Conservation (phyloP, 768 basidiomycete genomes). For the Suillus spraguei region DNA sequence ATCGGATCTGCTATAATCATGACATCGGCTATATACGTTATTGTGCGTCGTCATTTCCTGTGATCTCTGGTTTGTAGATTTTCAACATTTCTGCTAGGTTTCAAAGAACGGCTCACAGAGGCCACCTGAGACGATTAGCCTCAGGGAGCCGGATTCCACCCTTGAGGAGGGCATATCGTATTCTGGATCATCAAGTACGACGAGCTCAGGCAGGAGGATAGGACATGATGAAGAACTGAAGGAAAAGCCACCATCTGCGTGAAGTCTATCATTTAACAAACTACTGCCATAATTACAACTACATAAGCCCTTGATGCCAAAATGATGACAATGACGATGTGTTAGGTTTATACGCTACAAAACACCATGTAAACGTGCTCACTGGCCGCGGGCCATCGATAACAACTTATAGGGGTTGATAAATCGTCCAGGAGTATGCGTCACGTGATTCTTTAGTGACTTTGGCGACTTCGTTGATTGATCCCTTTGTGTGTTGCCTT, state of each 20-base stretch:
- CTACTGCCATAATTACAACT: neutral
- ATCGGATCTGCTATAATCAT: conserved; percentile 65
- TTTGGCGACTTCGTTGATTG: neutral
- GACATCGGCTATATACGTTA: conserved; percentile 6
- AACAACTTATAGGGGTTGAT: neutral
- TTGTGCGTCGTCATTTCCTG: conserved; percentile 5
- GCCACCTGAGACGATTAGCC: neutral
- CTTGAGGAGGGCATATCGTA: conserved; percentile 13
- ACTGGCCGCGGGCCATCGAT: too few relatives aligned
- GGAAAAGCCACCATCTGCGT: conserved; percentile 1
- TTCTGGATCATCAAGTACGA: neutral
- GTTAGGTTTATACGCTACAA: neutral
- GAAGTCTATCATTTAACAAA: neutral
- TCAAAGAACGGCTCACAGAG: neutral
- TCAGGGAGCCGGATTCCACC: neutral
- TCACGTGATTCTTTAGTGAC: neutral
- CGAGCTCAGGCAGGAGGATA: neutral
- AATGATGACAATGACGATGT: neutral
- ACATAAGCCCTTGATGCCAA: neutral
- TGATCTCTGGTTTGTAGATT: neutral
- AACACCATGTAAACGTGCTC: neutral
- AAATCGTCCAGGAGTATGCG: neutral
- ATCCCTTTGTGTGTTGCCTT: conserved; percentile 1
- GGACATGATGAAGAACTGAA: neutral
- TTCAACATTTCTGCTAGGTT: neutral